Conservation (phyloP, 208 protist species). For the Endotrypanum monterogeii region DNA sequence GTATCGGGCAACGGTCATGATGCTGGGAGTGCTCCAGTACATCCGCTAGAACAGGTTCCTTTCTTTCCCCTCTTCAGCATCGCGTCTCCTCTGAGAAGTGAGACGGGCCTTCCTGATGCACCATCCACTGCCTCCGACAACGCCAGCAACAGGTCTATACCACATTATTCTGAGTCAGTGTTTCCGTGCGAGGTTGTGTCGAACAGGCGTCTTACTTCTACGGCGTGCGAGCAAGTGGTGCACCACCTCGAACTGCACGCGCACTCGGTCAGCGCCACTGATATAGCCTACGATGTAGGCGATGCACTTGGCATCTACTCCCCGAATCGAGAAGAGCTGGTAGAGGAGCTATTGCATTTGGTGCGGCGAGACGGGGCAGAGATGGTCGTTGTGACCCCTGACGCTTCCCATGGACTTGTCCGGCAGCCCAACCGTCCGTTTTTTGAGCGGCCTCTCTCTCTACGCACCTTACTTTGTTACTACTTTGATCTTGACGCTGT, state of each 20-base stretch:
- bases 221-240: constrained; percentile 67
- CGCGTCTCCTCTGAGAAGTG: neutral
- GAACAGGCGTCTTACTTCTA: constrained; percentile 59
- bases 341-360: constrained; percentile 55
- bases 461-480: constrained; percentile 51
- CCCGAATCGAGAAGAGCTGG: constrained; percentile 47
- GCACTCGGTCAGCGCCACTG: neutral
- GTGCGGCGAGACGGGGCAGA: constrained; percentile 41
- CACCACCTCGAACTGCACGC: constrained; percentile 55
- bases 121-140: neutral
- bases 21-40: neutral
- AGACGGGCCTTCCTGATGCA: neutral
- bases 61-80: constrained; percentile 33
- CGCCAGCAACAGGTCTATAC: neutral
- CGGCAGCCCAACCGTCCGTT: constrained; percentile 55
- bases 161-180: constrained; percentile 27
- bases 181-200: constrained; percentile 44
- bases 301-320: constrained; percentile 85
- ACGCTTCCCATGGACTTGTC: constrained; percentile 48
- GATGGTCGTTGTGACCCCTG: constrained; percentile 49
- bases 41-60: constrained; percentile 22
- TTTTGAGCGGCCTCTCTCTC: constrained; percentile 48
- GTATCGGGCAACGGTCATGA: neutral
- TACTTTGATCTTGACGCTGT: constrained; percentile 87
- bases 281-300: constrained; percentile 58